Percentiles rank a stretch among this genome's conserved stretches.
Evolutionary conservation across 257 asterid species (phyloP).

Genomic region (Prunella vulgaris): DNA sequence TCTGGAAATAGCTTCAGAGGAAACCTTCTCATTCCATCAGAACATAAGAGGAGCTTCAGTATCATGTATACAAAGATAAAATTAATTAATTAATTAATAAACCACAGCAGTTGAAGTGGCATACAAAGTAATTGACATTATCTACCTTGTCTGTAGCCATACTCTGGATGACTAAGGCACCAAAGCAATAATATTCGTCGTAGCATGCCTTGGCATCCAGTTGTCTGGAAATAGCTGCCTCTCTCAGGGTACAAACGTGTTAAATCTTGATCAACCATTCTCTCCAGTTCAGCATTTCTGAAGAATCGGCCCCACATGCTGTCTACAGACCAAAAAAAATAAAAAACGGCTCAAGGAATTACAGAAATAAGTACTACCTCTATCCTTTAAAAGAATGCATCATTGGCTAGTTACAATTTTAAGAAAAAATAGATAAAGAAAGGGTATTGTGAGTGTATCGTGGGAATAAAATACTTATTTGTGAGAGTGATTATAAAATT

Average conservation of each 20-base stretch:
- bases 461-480: no score
- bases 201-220: conserved; percentile 83
- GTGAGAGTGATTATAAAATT: no score
- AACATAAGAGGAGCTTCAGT: neutral
- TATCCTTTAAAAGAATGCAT: no score
- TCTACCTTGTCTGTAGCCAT: conserved; percentile 91
- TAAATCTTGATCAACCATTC: conserved; percentile 96
- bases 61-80: neutral
- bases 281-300: conserved; percentile 88
- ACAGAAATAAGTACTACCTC: neutral
- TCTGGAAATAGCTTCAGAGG: neutral
- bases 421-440: no score
- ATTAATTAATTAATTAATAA: neutral
- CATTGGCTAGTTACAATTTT: no score
- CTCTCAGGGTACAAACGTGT: conserved; percentile 93
- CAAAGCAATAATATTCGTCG: conserved; percentile 83
- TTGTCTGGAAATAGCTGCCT: conserved; percentile 90
- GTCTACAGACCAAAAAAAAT: conserved; percentile 36
- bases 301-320: conserved; percentile 99
- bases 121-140: neutral
- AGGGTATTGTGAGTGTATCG: no score
- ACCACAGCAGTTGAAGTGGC: neutral
- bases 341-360: neutral
- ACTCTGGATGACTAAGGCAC: conserved; percentile 83
- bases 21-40: neutral